Base-by-base conservation (phyloP, 2,329 filamentous ascomycete species). In the Ophiosphaerella korrae region DNA sequence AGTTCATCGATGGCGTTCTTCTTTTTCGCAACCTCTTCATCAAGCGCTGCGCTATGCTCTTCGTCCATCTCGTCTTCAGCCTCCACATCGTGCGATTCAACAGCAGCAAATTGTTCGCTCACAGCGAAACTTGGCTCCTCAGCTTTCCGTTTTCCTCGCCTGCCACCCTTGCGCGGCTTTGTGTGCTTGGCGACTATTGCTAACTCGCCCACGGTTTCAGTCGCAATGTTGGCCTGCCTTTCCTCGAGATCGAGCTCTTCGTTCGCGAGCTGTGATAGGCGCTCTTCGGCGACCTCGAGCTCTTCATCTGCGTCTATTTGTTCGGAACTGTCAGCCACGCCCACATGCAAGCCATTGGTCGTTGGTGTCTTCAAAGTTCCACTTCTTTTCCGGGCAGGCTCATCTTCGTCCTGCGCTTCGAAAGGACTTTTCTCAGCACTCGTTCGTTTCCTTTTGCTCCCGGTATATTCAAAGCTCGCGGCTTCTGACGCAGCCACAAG, bases 1-100 rank as follows among this genome's bases (percentile, higher is more conserved):
- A 97, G 82, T 60, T 91, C 86, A 48, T 92, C 89, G 68, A 92
- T 87, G 0, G 92, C 92, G 31, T 84, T 83, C 67, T 86, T 87
- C 76, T 93, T 94, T 68, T 86, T 87, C 65, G 89, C 84, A 58
- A 89, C 90, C 55, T 76, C 74, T 66, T 75, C 74, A 42, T 75
- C 74, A 7, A 69, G 53, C 7, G 65, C 51, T 32, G 53, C 62
- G 33, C 63, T 64, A 26, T 75, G 71, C 31, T 75, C 72, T n/a
- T 74, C 79, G 9, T 73, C 75, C 37, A 77, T 74, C 18, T 81
- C 80, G 21, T 70, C 77, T 45, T 80, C 80, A n/a, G 64, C 74
- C 42, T 75, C 71, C 39, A 77, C 78, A 39, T 72, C 82, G 84
- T 85, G 70, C 66, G 87, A 84, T 82, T 89, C 87, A 52, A 85